Conservation (phyloP, 2,329 filamentous ascomycete genomes). For the Alternaria arborescens region DNA sequence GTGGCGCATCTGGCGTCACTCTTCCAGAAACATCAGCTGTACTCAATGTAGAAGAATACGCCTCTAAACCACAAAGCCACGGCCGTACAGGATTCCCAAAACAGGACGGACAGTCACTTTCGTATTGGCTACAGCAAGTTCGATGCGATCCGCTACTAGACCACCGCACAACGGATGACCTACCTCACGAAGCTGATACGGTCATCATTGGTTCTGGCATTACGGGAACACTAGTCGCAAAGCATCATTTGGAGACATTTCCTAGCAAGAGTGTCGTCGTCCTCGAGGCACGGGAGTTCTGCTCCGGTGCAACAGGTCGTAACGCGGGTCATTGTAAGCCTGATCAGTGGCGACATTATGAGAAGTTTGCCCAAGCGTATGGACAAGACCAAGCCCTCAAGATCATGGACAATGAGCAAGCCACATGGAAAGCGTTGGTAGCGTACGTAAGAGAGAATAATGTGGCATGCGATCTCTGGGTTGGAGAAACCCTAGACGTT, state of each 20-base stretch:
- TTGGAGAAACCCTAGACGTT: slow-evolving; percentile 39
- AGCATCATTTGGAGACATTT: neutral
- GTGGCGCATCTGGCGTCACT: slow-evolving; percentile 15
- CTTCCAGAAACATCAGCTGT: slow-evolving; percentile 17
- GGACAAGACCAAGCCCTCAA: slow-evolving; percentile 38
- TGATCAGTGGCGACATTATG: slow-evolving; percentile 38
- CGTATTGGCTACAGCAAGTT: slow-evolving; percentile 42
- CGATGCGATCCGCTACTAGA: slow-evolving; percentile 35
- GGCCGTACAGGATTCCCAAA: slow-evolving; percentile 34
- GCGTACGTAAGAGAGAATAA: slow-evolving; percentile 31
- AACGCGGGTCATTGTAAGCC: slow-evolving; percentile 43
- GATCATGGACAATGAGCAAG: slow-evolving; percentile 38
- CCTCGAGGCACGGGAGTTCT: slow-evolving; percentile 41
- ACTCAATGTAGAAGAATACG: slow-evolving; percentile 32
- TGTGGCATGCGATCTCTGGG: slow-evolving; percentile 40
- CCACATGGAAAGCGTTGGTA: slow-evolving; percentile 34
- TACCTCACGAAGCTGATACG: slow-evolving; percentile 44
- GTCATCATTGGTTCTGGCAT: slow-evolving; percentile 34
- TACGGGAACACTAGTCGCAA: too few relatives aligned
- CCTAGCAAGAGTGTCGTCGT: slow-evolving; percentile 29
- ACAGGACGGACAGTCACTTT: slow-evolving; percentile 35
- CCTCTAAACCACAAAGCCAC: slow-evolving; percentile 14
- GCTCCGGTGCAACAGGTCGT: slow-evolving; percentile 40
- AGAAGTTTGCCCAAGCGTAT: slow-evolving; percentile 37
- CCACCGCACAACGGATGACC: slow-evolving; percentile 39